Evolutionary conservation across 2,329 filamentous ascomycete genomes (phyloP), one percentile per base, ranked within the genome.

Genomic region (Malbranchea cinnamomea): DNA sequence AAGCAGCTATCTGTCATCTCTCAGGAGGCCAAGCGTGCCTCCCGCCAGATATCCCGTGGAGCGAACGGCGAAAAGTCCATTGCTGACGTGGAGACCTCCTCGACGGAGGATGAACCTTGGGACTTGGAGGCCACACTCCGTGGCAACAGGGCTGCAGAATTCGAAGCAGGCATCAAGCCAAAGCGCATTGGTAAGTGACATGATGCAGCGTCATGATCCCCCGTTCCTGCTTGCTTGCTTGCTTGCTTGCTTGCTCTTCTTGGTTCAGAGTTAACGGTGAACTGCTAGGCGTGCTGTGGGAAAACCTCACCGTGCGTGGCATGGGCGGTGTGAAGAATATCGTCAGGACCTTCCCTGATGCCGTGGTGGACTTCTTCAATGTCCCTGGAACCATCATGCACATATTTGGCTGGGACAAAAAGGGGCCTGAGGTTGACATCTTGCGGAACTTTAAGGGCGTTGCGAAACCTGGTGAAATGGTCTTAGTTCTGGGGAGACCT

Each of bases 381-480:
- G 60, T 81, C 26, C 65, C 75, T 35, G 68, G 68, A 3, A 81
- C 77, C 0, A 50, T 74, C 29, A 68, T 68, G 54, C 61, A 59
- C 11, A 44, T 83, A 6, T 55, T 85, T 1, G 77, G 79, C 0
- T 46, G 73, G 10, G 71, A 73, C 1, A 70, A 69, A 33, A 80
- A 79, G 49, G 74, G 74, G 2, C 62, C 61, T 18, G 78, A 91
- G 48, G 68, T 75, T 23, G 75, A 81, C 4, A 74, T 92, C 26
- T 56, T 92, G 14, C 66, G 81, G 37, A 62, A 69, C 39, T 89
- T 40, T 26, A 44, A 42, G 17, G 56, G 77, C 18, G 65, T 79
- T 1, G 71, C 73, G 33, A 74, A 76, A 39, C 79, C 82, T 0
- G 85, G 84, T 1, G 84, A 93, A 60, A 92, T 93, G 83, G 68